phyloP scores from a whole-genome alignment of 1,284 basidiomycete genomes.

The Ganoderma sinense region DNA sequence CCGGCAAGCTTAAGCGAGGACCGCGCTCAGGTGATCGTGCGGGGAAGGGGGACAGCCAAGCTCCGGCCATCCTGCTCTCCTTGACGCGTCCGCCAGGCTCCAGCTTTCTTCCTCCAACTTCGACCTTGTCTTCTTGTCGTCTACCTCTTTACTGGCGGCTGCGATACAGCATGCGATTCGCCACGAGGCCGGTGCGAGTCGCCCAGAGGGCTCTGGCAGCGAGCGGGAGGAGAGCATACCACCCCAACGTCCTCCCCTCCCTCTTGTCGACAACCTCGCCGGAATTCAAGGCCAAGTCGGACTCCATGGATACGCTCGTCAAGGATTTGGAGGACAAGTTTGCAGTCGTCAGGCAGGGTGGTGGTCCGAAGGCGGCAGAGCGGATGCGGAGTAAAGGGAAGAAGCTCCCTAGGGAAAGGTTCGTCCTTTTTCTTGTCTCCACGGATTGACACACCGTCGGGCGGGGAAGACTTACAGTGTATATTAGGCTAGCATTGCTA shows the following conservation, averaged over 20 bases:
- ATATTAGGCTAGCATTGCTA: constrained; percentile 64
- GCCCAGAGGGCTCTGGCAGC: constrained; percentile 20
- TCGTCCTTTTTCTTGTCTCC: constrained; percentile 20
- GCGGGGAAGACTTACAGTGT: neutral
- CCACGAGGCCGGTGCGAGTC: constrained; percentile 17
- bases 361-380: constrained; percentile 75
- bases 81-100: neutral
- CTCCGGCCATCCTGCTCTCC: constrained; percentile 8
- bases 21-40: constrained; percentile 29
- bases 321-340: constrained; percentile 67
- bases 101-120: neutral
- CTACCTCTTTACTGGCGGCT: neutral
- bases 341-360: constrained; percentile 64
- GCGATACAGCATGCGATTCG: constrained; percentile 20
- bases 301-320: constrained; percentile 74
- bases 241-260: constrained; percentile 78
- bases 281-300: constrained; percentile 71
- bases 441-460: neutral
- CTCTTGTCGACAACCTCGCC: constrained; percentile 71
- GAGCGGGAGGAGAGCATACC: constrained; percentile 49
- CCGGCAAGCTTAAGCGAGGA: neutral
- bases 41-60: constrained; percentile 22
- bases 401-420: constrained; percentile 89
- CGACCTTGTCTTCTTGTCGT: neutral
- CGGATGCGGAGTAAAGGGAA: constrained; percentile 85